A percentile compares a stretch with the other conserved stretches of the same genome.
Conservation (phyloP, 768 basidiomycete species). For the Leccinum fibrillosum region DNA sequence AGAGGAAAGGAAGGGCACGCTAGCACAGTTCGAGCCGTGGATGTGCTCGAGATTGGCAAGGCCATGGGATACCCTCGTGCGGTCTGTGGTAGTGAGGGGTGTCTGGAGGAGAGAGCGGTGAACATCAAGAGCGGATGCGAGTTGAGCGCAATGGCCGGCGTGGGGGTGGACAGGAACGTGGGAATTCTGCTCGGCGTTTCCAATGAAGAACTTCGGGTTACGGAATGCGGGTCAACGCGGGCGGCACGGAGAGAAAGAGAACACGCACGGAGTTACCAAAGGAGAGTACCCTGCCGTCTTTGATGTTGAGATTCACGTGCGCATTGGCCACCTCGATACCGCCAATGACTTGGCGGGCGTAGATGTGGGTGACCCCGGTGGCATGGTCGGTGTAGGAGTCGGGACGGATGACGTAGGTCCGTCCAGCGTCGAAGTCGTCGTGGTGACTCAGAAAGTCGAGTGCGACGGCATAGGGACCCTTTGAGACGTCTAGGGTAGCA, state of each 20-base stretch:
- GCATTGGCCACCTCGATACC: slow-evolving; percentile 88
- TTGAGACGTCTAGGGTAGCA: slow-evolving; percentile 36
- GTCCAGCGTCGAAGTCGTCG: slow-evolving; percentile 33
- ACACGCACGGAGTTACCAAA: slow-evolving; percentile 80
- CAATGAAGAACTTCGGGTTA: slow-evolving; percentile 61
- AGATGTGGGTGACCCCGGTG: slow-evolving; percentile 88
- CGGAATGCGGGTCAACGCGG: slow-evolving; percentile 6
- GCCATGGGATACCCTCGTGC: slow-evolving; percentile 11
- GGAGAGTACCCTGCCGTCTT: slow-evolving; percentile 77
- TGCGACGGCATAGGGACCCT: slow-evolving; percentile 62
- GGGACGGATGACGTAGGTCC: slow-evolving; percentile 59
- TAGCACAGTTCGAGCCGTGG: too few relatives aligned
- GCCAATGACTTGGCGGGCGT: slow-evolving; percentile 79
- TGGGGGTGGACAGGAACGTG: too few relatives aligned
- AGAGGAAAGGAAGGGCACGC: too few relatives aligned
- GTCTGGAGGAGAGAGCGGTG: slow-evolving; percentile 32
- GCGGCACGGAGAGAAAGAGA: neutral
- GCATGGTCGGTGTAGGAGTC: slow-evolving; percentile 86
- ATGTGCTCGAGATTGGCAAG: neutral
- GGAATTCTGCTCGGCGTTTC: too few relatives aligned
- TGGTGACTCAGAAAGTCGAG: slow-evolving; percentile 50
- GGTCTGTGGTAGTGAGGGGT: slow-evolving; percentile 10
- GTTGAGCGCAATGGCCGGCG: slow-evolving; percentile 22
- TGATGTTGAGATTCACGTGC: slow-evolving; percentile 91
- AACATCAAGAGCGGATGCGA: slow-evolving; percentile 31